Evolutionary conservation across 1,284 basidiomycete species (phyloP).

Genomic region (Rhodofomes roseus): DNA sequence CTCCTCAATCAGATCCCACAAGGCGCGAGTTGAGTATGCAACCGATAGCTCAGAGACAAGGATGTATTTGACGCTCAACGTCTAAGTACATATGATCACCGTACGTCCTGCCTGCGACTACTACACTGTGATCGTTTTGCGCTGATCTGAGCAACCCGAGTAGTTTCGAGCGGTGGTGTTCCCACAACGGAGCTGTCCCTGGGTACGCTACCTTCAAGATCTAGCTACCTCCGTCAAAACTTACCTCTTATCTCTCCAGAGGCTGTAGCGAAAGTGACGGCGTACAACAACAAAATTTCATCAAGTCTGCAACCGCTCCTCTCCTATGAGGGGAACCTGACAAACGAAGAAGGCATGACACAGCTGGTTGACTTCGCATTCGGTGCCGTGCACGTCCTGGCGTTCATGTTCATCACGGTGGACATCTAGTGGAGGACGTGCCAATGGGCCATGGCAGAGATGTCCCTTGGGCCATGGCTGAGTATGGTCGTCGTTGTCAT

Average conservation of each 20-base stretch:
- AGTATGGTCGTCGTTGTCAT: constrained; percentile 59
- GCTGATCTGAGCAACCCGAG: neutral
- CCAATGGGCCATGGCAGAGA: constrained; percentile 52
- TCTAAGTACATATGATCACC: no score
- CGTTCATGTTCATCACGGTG: constrained; percentile 70
- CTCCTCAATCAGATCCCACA: no score
- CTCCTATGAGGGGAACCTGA: constrained; percentile 52
- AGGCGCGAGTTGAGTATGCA: no score
- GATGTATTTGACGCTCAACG: no score
- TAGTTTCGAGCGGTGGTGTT: constrained; percentile 35
- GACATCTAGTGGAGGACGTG: constrained; percentile 43
- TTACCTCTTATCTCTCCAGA: constrained; percentile 25
- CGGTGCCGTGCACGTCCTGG: constrained; percentile 49
- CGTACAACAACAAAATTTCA: constrained; percentile 63
- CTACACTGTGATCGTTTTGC: no score
- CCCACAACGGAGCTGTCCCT: constrained; percentile 37
- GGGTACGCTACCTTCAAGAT: constrained; percentile 27
- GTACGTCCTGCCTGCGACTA: no score
- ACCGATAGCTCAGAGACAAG: no score
- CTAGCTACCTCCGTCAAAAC: no score
- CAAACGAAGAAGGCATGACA: constrained; percentile 46
- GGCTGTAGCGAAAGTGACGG: constrained; percentile 67
- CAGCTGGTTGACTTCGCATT: constrained; percentile 36
- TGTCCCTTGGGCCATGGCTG: constrained; percentile 66
- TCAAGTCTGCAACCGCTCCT: constrained; percentile 43